Evolutionary conservation across 1,284 basidiomycete genomes (phyloP), one percentile per base, ranked within the genome.

Genomic region (Rhodotorula sp.): DNA sequence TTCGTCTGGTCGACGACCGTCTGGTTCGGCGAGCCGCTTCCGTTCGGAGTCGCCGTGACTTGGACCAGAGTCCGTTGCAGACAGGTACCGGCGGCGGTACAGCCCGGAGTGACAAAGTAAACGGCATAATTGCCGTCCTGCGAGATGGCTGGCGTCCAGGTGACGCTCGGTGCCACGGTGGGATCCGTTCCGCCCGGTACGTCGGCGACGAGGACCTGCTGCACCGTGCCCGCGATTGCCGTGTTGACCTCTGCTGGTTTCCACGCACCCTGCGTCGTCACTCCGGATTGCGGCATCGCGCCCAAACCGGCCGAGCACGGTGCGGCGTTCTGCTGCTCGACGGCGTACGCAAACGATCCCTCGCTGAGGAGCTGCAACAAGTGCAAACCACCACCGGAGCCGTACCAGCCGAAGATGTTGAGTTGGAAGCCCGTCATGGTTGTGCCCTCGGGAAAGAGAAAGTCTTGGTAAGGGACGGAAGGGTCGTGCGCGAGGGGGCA

Each of bases 61-160:
- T 89, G 85, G 62, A 97, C 92, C 1, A 86, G 87, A 0, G 94
- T 96, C 22, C 96, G 88, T 33, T 84, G 81, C 29, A 80, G 83
- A 79, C 95, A 99, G 78, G 95, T 90, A 70, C 89, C 87, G 76
- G 93, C 86, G 67, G 87, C 82, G 4, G 83, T 82, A 81, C 95
- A 99, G 18, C 95, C 95, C 0, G 95, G 95, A 33, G 95, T 86
- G 69, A 91, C 85, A 66, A 98, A 80, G 80, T 88, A 90, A 75
- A 97, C 85, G 60, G 90, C 86, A 81, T 99, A 99, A 72, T 87
- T 83, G 51, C 93, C 96, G 3, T 91, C 86, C 26, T 91, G 89
- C 0, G 91, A 91, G 30, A 98, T 89, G 78, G 92, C 93, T 0
- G 95, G 92, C 80, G 87, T 86, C 88, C 93, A 97, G 0, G 91